phyloP scores from a whole-genome alignment of 2,329 filamentous ascomycete species.

The Xylariales sp. region DNA sequence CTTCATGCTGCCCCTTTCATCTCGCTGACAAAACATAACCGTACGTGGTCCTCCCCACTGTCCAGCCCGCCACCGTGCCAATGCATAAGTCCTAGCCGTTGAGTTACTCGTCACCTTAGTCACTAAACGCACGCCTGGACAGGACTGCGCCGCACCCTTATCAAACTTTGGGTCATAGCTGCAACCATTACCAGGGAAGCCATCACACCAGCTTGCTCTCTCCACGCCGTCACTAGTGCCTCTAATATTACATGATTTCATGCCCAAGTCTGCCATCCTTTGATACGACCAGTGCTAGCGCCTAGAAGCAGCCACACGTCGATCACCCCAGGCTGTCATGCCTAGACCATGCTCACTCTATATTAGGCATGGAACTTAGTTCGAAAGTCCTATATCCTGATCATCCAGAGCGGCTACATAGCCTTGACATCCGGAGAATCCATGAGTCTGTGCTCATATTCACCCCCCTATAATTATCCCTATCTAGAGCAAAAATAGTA shows the following conservation, averaged over 20 bases:
- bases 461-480: too few relatives aligned
- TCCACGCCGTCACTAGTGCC: conserved; percentile 2
- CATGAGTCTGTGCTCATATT: neutral
- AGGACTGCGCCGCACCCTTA: neutral
- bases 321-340: conserved; percentile 12
- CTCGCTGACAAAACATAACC: neutral
- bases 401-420: neutral
- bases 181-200: neutral
- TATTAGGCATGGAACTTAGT: conserved; percentile 11
- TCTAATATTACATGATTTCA: conserved; percentile 12
- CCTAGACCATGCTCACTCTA: conserved; percentile 1
- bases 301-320: conserved; percentile 12
- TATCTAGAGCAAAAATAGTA: neutral
- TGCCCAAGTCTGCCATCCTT: conserved; percentile 15
- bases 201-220: neutral
- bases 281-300: neutral
- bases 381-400: conserved; percentile 18
- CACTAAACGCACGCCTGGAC: conserved; percentile 7
- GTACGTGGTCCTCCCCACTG: neutral
- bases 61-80: conserved; percentile 11
- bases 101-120: conserved; percentile 1
- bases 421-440: neutral
- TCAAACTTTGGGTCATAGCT: neutral
- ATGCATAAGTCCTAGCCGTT: neutral
- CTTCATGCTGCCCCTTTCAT: neutral